Base-by-base conservation (phyloP, 1,139 yeast genomes). In the Yamadazyma sp. region DNA sequence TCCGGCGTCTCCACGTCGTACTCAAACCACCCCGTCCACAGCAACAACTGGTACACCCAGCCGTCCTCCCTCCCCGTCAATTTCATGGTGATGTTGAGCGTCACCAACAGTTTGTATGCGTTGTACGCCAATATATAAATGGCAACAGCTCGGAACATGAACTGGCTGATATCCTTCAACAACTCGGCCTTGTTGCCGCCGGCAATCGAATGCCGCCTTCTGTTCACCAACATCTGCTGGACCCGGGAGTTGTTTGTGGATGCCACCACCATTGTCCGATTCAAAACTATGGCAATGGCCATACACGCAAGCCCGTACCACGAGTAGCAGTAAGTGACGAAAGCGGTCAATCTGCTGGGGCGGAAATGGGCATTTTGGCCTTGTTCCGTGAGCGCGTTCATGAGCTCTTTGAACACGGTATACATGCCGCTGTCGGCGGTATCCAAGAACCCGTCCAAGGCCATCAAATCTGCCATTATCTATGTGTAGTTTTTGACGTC, bases 211-310 rank as follows among this genome's bases (percentile, higher is more conserved):
- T 48, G 49, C 15, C 62, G 34, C 25, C 46, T 39, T 31, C 57
- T 31, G 42, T 48, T 44, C 2, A 56, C 50, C 6, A 52, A 50
- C 28, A 47, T 24, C 37, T 57, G 63, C 36, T 59, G 64, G 17
- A 44, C 39, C 15, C 58, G 49, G 29, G 53, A 45, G n/a, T 49
- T 52, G 47, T 84, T 66, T 0, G 84, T 73, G 6, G 84, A 73
- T 0, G 89, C 89, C 62, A 83, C 77, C 5, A 79, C 81, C 41
- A 79, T 64, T 0, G 87, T 81, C 40, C 91, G 61, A 56, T 84
- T 83, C 54, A 83, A 62, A 1, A 83, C 54, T 3, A 83, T 67
- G 0, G 88, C 87, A 73, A 83, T 80, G 9, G 75, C 61, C 69
- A 83, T 73, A 57, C 89, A 58, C 34, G 66, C 42, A 9, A 67